Conservation (phyloP, 2,329 filamentous ascomycete genomes). For the Niveomyces coronatus region DNA sequence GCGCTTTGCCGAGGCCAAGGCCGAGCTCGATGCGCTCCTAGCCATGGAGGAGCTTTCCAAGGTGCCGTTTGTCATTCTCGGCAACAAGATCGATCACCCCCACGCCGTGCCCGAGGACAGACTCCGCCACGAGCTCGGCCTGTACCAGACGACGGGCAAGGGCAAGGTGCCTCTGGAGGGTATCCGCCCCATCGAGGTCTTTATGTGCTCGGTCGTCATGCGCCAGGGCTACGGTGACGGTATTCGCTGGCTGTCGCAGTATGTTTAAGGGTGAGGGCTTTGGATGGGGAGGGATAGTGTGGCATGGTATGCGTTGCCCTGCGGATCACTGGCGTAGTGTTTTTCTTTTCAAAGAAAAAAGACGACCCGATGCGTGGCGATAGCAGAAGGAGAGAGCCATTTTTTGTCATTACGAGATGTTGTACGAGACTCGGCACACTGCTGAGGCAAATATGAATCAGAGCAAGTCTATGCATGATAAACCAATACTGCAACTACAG, state of each 20-base stretch:
- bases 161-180: constrained; percentile 88
- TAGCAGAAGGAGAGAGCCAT: constrained; percentile 9
- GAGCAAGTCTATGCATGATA: too few species aligned
- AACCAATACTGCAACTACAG: constrained; percentile 9
- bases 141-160: constrained; percentile 96
- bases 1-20: constrained; percentile 88
- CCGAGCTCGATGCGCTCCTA: constrained; percentile 88
- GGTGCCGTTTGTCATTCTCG: constrained; percentile 90
- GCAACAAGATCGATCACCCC: constrained; percentile 99
- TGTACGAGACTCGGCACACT: constrained; percentile 24
- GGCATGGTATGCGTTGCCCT: too few species aligned
- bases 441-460: constrained; percentile 24
- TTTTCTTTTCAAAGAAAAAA: not conserved
- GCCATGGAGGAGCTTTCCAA: constrained; percentile 95
- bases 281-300: constrained; percentile 8
- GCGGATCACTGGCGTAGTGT: too few species aligned
- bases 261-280: constrained; percentile 65
- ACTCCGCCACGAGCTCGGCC: constrained; percentile 78
- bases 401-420: constrained; percentile 17
- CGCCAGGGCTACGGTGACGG: constrained; percentile 89
- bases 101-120: constrained; percentile 94
- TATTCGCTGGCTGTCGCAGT: constrained; percentile 88
- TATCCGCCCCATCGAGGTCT: constrained; percentile 90
- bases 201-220: constrained; percentile 99
- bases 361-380: not conserved